Evolutionary conservation across 2,329 filamentous ascomycete species (phyloP).

Genomic region (Colletotrichum chrysophilum): DNA sequence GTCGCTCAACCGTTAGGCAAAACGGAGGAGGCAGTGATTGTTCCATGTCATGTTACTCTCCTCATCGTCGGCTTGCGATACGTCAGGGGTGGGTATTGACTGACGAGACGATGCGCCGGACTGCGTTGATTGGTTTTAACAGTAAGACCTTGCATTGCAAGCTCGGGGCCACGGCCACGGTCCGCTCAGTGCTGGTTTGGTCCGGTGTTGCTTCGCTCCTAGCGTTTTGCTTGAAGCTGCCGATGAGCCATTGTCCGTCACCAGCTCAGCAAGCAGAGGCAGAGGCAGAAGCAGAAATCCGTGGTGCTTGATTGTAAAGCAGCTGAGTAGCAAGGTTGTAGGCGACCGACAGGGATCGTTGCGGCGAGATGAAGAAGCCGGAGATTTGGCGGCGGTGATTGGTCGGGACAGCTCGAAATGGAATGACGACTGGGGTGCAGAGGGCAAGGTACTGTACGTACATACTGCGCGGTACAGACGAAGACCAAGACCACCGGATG

Average conservation of each 20-base stretch:
- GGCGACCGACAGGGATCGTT: neutral
- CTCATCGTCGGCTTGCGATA: neutral
- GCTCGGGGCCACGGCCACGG: constrained; percentile 11
- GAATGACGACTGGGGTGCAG: neutral
- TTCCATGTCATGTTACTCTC: neutral
- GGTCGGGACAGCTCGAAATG: neutral
- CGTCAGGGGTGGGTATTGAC: neutral
- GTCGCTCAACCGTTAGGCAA: neutral
- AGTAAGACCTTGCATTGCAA: constrained; percentile 14
- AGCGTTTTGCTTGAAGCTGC: constrained; percentile 5
- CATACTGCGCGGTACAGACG: neutral
- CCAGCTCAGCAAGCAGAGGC: neutral
- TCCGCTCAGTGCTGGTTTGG: constrained; percentile 18
- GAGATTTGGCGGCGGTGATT: neutral
- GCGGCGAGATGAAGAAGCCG: neutral
- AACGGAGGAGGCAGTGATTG: neutral
- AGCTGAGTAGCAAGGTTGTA: neutral
- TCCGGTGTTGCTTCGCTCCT: constrained; percentile 1
- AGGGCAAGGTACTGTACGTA: neutral
- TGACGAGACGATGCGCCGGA: constrained; percentile 3
- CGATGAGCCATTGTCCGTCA: constrained; percentile 3
- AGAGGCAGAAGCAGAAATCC: neutral
- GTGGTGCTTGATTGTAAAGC: neutral
- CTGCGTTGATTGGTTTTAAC: constrained; percentile 6
- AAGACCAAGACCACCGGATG: neutral